phyloP scores from a whole-genome alignment of 2,329 filamentous ascomycete species.

The Talaromyces sp. region DNA sequence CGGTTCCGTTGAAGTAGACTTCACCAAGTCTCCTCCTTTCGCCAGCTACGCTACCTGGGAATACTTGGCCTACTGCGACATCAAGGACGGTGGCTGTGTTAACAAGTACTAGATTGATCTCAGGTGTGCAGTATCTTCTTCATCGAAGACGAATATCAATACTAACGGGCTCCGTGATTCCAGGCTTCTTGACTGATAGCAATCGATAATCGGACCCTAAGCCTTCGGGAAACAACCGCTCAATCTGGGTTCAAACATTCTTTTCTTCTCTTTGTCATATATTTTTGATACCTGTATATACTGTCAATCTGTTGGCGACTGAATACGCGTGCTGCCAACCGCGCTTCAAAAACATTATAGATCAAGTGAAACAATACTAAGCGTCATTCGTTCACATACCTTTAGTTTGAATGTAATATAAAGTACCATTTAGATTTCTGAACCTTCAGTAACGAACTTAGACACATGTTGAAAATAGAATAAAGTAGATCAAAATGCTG shows the following conservation, averaged over 20 bases:
- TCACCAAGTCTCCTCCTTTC: background rate
- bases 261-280: background rate
- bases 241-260: background rate
- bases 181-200: background rate
- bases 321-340: background rate
- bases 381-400: background rate
- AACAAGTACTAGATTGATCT: background rate
- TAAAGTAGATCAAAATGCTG: no score
- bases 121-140: background rate
- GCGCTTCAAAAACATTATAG: background rate
- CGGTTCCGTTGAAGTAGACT: background rate
- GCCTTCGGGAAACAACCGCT: background rate
- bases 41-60: background rate
- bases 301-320: background rate
- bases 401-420: no score
- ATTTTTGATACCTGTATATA: background rate
- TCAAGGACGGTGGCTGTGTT: background rate
- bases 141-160: background rate
- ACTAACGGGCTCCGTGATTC: background rate
- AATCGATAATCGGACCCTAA: background rate
- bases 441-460: no score
- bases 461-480: no score
- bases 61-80: background rate
- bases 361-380: background rate
- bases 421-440: background rate